These are phyloP conservation scores for Aureobasidium sp. DNA, from an alignment of 2,329 filamentous ascomycete species.

Conservation along the genomic window DNA sequence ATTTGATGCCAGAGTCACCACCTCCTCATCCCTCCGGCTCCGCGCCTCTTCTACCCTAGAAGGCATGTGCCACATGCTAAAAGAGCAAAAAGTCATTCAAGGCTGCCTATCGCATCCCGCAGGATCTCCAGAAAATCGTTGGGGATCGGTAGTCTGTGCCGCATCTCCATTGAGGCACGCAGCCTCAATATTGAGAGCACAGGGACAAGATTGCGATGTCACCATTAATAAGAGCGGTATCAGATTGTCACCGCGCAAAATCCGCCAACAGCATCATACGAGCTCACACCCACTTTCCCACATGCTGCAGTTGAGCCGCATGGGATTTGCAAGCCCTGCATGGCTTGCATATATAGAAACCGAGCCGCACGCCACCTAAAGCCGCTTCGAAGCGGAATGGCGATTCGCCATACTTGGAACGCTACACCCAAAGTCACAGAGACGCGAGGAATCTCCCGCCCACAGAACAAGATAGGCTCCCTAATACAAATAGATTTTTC, in stretches of 20 bases:
- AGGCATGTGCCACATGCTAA: neutral
- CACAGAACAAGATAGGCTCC: neutral
- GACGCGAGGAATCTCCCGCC: neutral
- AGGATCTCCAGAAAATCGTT: neutral
- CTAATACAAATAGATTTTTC: neutral
- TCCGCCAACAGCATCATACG: neutral
- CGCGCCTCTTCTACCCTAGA: neutral
- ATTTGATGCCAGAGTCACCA: neutral
- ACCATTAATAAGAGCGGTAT: neutral
- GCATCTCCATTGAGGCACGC: neutral
- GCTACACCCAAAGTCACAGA: neutral
- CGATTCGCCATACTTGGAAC: neutral
- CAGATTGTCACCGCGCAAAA: neutral
- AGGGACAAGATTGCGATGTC: neutral
- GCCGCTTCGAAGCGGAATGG: neutral
- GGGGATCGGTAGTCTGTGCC: neutral
- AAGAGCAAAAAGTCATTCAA: neutral
- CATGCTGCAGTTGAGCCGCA: neutral
- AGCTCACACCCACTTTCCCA: neutral
- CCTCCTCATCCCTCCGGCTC: neutral
- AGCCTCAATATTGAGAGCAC: neutral
- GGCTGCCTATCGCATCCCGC: neutral
- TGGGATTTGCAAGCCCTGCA: neutral
- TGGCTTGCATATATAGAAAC: neutral
- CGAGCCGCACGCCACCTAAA: neutral